Conservation (phyloP, 306 rosid species). For the Cucumis hystrix region DNA sequence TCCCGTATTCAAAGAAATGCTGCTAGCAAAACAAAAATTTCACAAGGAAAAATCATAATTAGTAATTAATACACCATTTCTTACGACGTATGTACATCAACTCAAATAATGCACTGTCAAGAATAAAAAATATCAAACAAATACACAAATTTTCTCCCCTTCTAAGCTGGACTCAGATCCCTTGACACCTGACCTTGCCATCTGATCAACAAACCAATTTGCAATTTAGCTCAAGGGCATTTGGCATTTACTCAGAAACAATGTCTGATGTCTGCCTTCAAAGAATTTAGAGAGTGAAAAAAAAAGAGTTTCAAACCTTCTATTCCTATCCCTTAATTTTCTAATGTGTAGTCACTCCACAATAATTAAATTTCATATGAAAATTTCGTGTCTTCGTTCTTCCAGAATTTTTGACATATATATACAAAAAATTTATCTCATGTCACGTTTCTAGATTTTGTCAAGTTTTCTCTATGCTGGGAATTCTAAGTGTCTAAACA, state of each 20-base stretch:
- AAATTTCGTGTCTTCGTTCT: background rate
- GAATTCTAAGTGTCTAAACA: background rate
- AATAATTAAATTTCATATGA: background rate
- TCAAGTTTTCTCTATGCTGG: background rate
- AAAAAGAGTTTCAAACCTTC: background rate
- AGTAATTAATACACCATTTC: constrained; percentile 9
- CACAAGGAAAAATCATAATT: constrained; percentile 5
- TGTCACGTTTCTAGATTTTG: background rate
- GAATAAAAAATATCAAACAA: constrained; percentile 21
- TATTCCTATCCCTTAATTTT: background rate
- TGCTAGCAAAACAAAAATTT: constrained; percentile 18
- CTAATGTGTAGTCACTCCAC: background rate
- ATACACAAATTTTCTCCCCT: constrained; percentile 11
- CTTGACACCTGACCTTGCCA: constrained; percentile 92
- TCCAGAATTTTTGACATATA: background rate
- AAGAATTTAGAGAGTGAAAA: background rate
- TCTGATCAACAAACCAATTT: constrained; percentile 38
- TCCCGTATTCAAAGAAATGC: constrained; percentile 28
- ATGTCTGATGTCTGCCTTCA: background rate
- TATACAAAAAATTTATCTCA: background rate
- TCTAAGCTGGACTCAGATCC: constrained; percentile 59
- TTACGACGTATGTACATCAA: background rate
- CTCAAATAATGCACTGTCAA: constrained; percentile 9
- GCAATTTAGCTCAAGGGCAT: background rate
- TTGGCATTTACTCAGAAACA: background rate